Conservation (phyloP, 225 moss, liverwort and hornwort genomes). For the Climacium dendroides region DNA sequence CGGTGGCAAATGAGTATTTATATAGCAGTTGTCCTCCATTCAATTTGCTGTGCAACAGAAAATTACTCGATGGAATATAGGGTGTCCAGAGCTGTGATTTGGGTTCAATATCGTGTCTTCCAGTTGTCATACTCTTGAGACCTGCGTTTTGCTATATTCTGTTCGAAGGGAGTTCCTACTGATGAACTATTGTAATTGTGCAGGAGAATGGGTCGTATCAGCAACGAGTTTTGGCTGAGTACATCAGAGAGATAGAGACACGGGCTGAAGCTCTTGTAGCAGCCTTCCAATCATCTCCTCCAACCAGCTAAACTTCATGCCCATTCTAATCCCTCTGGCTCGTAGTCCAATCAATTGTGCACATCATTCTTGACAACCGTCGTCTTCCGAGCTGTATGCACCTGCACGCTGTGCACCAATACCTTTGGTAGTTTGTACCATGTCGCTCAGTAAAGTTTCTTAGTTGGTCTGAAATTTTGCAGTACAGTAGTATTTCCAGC, state of each 20-base stretch:
- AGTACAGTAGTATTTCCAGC: not conserved
- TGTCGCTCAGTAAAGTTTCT: not conserved
- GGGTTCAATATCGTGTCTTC: not conserved
- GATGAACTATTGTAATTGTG: not conserved
- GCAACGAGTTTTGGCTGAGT: conserved; percentile 77
- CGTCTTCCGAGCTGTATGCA: not conserved
- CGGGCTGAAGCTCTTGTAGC: conserved; percentile 51
- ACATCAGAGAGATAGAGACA: conserved; percentile 65
- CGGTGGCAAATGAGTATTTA: not conserved
- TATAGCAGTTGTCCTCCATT: not conserved
- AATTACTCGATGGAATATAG: not conserved
- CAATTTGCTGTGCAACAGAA: not conserved
- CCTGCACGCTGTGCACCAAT: not conserved
- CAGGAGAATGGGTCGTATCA: conserved; percentile 93
- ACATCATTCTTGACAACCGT: conserved; percentile 1
- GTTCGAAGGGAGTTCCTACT: not conserved
- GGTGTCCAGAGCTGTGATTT: not conserved
- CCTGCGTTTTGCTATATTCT: not conserved
- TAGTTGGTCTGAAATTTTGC: not conserved
- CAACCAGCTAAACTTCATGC: conserved; percentile 10
- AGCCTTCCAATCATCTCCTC: conserved; percentile 41
- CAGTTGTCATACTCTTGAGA: not conserved
- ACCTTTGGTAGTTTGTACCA: not conserved
- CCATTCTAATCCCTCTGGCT: not conserved
- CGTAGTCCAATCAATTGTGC: conserved; percentile 17